A percentile compares a stretch with the other conserved stretches of the same genome.
Evolutionary conservation across 2,329 filamentous ascomycete genomes (phyloP).

Genomic region (Colletotrichum sp.): DNA sequence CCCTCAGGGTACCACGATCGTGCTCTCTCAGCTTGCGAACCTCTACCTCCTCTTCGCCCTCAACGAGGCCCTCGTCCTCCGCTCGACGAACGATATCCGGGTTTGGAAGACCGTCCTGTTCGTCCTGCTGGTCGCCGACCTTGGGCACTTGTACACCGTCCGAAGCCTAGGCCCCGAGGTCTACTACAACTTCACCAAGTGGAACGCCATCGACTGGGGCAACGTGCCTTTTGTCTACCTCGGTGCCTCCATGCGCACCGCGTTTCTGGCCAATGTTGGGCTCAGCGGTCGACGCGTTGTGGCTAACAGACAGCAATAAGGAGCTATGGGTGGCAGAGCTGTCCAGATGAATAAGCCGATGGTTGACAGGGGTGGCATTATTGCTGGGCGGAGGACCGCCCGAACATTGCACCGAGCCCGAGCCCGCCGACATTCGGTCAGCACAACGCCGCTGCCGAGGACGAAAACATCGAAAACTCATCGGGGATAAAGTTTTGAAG

Average conservation of each 20-base stretch:
- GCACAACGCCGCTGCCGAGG: background rate
- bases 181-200: constrained; percentile 66
- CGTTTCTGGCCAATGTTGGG: constrained; percentile 64
- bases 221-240: constrained; percentile 75
- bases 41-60: constrained; percentile 79
- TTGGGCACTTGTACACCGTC: constrained; percentile 76
- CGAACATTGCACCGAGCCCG: constrained; percentile 18
- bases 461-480: background rate
- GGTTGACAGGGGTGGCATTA: background rate
- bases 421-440: background rate
- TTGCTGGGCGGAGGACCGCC: background rate
- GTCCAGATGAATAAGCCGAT: background rate
- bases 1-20: constrained; percentile 67
- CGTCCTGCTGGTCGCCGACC: constrained; percentile 74
- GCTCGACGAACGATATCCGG: constrained; percentile 67
- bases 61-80: constrained; percentile 78
- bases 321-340: background rate
- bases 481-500: background rate
- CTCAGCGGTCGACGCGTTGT: constrained; percentile 31
- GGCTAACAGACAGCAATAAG: constrained; percentile 21
- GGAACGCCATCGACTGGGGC: constrained; percentile 73
- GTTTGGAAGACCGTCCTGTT: constrained; percentile 75
- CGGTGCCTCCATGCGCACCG: constrained; percentile 63
- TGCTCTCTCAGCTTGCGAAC: constrained; percentile 77
- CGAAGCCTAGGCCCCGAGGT: constrained; percentile 60